Evolutionary conservation across 1,284 basidiomycete genomes (phyloP), one percentile per base, ranked within the genome.

Genomic region (Pyrrhoderma lamaoense): DNA sequence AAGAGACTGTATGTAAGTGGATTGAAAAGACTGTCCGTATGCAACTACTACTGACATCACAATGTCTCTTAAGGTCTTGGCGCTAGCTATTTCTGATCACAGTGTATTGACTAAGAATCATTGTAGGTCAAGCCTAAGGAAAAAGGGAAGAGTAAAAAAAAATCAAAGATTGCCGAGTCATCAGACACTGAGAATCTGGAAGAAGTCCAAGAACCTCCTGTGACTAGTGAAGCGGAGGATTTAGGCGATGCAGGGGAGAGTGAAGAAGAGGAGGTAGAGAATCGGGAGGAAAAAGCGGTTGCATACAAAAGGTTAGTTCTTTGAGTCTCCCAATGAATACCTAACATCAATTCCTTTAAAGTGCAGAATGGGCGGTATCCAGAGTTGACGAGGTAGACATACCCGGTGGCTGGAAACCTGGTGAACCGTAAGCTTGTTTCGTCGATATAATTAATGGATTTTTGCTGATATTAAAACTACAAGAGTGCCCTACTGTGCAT

Each of bases 401-500:
- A 13, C 75, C 82, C 55, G 85, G 86, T 46, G 87, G 85, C 2
- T 98, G 94, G 94, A 88, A 92, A 70, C 72, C 72, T 31, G 93
- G 91, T 22, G 76, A 87, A 59, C 79, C 91, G 92, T 94, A 62
- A 60, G 89, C 75, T 34, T 22, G 14, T 39, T 44, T 40, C 13
- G 3, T 13, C 19, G 49, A 48, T 19, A 21, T 47, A n/a, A n/a
- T n/a, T n/a, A n/a, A n/a, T n/a, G n/a, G n/a, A n/a, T 50, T 27
- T 52, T 61, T 9, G 16, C 51, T 35, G 2, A 45, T n/a, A n/a
- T n/a, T 27, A 44, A 34, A 16, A 18, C 8, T 8, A 47, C 21
- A 8, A 95, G 93, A 1, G 87, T 98, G 9, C 95, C 96, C 0
- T 99, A 99, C 65, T 85, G 90, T 8, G 90, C 93, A 2, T 76